Evolutionary conservation across 192 early-diverging fungal genomes (phyloP), one percentile per base, ranked within the genome.

Genomic region (Backusella luteola): DNA sequence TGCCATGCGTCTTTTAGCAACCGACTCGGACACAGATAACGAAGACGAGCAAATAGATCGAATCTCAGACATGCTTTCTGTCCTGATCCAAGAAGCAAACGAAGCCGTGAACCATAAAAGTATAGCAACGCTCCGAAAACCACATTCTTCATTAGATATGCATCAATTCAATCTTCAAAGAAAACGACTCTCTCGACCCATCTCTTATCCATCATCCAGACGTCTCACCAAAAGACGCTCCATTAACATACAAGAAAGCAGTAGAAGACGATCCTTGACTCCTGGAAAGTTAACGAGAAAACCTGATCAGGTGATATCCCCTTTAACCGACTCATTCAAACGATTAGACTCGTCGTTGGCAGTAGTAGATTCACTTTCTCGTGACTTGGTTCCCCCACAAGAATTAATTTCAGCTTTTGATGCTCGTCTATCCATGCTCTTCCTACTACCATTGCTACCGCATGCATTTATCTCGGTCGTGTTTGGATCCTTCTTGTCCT

Each of bases 1-100:
- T 17, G 56, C 80, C 11, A 41, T 77, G 3, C 67, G 49, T 19
- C 46, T 66, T 19, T 46, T 73, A 26, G 42, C 73, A 46, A 41
- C 35, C 2, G 15, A 19, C 14, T n/a, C 66, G 19, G 49, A 73
- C 41, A 32, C 56, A 42, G 72, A 69, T n/a, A 56, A 69, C 14
- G 67, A 67, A 6, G 69, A 75, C 21, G 59, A 70, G 3, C 73
- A 73, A 34, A 66, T 81, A 4, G 80, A 81, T 52, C 73, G 76
- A 46, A 81, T 81, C 75, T 77, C 76, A 15, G 80, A 73, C 29
- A 77, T 77, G 4, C 44, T 81, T 12, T 73, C 76, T 56, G 66
- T 69, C 66, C 41, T 81, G 4, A 78, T 81, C 15, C 68, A 81
- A 67, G 80, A 81, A 77, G 80, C 80, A 3, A 81, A 77, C 19